Evolutionary conservation across 2,329 filamentous ascomycete species (phyloP), one percentile per base, ranked within the genome.

Genomic region (Verticillium zaregamsianum): DNA sequence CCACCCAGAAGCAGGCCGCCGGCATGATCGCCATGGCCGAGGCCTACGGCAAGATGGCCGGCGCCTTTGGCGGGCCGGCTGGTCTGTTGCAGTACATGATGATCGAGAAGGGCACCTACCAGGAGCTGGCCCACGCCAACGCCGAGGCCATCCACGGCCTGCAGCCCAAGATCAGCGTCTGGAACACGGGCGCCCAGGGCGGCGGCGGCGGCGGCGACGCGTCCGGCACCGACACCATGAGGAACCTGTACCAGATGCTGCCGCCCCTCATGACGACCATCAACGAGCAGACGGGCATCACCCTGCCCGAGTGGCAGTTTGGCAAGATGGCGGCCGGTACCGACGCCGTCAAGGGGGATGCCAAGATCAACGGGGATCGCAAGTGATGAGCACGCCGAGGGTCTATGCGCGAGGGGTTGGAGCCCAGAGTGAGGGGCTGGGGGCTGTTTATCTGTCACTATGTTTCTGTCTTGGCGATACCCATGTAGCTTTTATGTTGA

Each of bases 111-210:
- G 89, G 89, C 68, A 91, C 89, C 0, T 94, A 92, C 74, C 85
- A 91, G 71, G 84, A 88, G 68, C 84, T 96, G 58, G 92, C 92
- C 62, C 82, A 89, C 68, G 91, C 90, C 58, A 96, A 96, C 68
- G 91, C 90, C 56, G 73, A 82, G 35, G 92, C 91, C 35, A 86
- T 96, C 71, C 82, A 86, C 59, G 92, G 92, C 31, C 77, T 96
- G 67, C 85, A 93, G 73, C 92, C 92, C 66, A 96, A 96, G 88
- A 95, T 96, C 78, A 93, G 88, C 65, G 87, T 94, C 31, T 96
- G 92, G 92, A 95, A 92, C 72, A 96, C 92, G 9, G 90, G 90
- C 54, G 73, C 77, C 57, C 77, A 82, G 58, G 80, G 73, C 3
- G 77, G 76, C 12, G 71, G 72, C 12, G 71, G 72, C 17, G 78